Conservation (phyloP, 306 rosid genomes). For the Cicer yamashitae region DNA sequence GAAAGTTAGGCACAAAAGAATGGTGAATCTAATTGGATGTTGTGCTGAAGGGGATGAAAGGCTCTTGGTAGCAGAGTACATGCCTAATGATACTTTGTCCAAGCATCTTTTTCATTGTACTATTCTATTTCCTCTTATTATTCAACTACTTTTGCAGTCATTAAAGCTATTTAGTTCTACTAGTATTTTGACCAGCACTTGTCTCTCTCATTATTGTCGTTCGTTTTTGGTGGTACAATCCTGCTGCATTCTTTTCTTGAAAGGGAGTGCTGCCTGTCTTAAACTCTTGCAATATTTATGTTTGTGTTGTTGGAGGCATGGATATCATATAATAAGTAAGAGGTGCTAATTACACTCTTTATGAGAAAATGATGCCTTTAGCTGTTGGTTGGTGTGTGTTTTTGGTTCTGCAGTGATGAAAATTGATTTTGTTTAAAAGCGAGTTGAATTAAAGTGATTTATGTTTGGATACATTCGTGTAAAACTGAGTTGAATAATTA, state of each 20-base stretch:
- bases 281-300: slow-evolving; percentile 11
- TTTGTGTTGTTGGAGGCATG: slow-evolving; percentile 13
- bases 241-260: slow-evolving; percentile 20
- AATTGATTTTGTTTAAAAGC: too few species aligned
- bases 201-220: slow-evolving; percentile 32
- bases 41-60: slow-evolving; percentile 86
- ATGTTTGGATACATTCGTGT: too few species aligned
- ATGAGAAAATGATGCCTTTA: background rate
- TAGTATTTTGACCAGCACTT: slow-evolving; percentile 15
- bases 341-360: slow-evolving; percentile 11
- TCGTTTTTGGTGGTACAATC: slow-evolving; percentile 16
- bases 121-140: slow-evolving; percentile 37
- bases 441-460: too few species aligned
- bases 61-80: slow-evolving; percentile 84
- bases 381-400: too few species aligned
- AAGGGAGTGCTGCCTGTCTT: slow-evolving; percentile 20
- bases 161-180: slow-evolving; percentile 30
- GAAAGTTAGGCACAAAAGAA: slow-evolving; percentile 79
- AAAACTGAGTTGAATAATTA: too few species aligned
- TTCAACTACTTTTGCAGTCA: slow-evolving; percentile 24
- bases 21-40: slow-evolving; percentile 83
- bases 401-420: too few species aligned
- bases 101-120: slow-evolving; percentile 87
- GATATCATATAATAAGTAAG: background rate
- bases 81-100: slow-evolving; percentile 83